Base-by-base conservation (phyloP, 1,139 yeast species). In the Pneumocystis murina region DNA sequence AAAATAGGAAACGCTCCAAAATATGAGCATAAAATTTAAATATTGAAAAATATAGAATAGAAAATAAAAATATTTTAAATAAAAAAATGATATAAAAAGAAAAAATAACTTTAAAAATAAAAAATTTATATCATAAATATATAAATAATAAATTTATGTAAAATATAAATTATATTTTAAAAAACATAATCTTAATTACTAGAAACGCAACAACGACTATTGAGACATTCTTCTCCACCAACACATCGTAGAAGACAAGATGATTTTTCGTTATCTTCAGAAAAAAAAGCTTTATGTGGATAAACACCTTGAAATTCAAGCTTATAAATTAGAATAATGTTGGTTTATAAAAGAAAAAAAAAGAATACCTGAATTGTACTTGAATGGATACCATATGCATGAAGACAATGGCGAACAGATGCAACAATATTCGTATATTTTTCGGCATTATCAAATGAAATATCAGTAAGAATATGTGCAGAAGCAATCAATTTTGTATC, bases 401-500 rank as follows among this genome's bases (percentile, higher is more conserved):
- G 95, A 72, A 92, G 80, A 62, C 91, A 84, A 63, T 82, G 82
- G 72, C 95, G 83, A 64, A 92, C 92, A 66, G 82, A 82, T 62
- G 84, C 79, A 7, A 95, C 95, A 62, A 87, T 81, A n/a, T 77
- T 75, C 68, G 86, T 76, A 73, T 90, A 92, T 59, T 81, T 80
- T 64, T 80, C 82, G 28, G 63, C 62, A 41, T 63, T 65, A 59
- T 59, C 48, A n/a, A 61, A 55, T 28, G 80, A 77, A 17, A 82
- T 80, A 64, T 81, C 79, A 61, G 90, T 79, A 69, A 90, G 87
- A 59, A 91, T 85, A 72, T 92, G 98, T 68, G 92, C 79, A 0
- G 96, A 86, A 1, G 97, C 97, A 72, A 92, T 88, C 69, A 84
- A 80, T 64, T 88, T 81, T 68, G 86, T 87, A 75, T 92, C 98